Evolutionary conservation across 164 flowering plant species (phyloP).

Genomic region (Stephania japonica): DNA sequence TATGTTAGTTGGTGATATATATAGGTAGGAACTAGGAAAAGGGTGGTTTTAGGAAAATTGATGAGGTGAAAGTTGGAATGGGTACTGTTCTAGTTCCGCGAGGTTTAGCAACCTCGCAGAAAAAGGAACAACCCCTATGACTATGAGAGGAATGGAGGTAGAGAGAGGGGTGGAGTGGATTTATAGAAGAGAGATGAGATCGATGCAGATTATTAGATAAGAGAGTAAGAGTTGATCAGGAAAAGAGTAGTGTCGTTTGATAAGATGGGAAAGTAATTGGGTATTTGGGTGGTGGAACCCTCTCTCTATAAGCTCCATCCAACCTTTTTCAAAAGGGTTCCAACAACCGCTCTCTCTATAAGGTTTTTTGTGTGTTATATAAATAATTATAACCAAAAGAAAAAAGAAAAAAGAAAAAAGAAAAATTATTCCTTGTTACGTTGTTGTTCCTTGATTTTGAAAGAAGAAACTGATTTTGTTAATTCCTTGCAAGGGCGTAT

Average conservation of each 20-base stretch:
- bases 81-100: slow-evolving; percentile 21
- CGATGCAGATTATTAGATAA: too few species aligned
- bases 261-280: slow-evolving; percentile 9
- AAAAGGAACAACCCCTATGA: slow-evolving; percentile 15
- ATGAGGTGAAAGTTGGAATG: too few species aligned
- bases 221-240: background rate
- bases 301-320: slow-evolving; percentile 9
- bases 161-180: background rate
- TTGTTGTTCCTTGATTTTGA: background rate
- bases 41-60: too few species aligned
- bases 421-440: too few species aligned
- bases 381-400: too few species aligned
- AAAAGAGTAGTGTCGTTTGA: background rate
- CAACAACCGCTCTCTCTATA: slow-evolving; percentile 7
- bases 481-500: background rate
- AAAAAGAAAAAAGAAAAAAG: too few species aligned
- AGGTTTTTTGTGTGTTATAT: background rate
- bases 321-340: slow-evolving; percentile 13
- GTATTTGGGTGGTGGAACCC: slow-evolving; percentile 17
- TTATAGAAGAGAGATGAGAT: slow-evolving; percentile 9
- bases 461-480: background rate
- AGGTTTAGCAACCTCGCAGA: slow-evolving; percentile 32
- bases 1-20: too few species aligned
- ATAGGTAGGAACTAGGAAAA: too few species aligned
- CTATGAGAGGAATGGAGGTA: slow-evolving; percentile 10